phyloP scores from a whole-genome alignment of 768 basidiomycete species.

The Boletus patriciae region DNA sequence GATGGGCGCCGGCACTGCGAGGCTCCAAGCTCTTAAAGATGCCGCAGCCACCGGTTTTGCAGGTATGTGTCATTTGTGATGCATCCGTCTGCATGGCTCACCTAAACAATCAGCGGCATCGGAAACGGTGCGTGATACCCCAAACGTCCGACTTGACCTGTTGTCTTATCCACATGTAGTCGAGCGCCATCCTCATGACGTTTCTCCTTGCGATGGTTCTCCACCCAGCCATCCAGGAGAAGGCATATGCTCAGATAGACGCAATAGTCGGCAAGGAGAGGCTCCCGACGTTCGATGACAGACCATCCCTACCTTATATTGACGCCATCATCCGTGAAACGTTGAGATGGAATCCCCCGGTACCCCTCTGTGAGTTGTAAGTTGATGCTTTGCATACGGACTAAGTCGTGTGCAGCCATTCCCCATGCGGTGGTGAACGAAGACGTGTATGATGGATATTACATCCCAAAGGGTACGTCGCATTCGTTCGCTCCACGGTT shows the following conservation, averaged over 20 bases:
- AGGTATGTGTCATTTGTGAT: background rate
- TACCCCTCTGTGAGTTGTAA: slow-evolving; percentile 17
- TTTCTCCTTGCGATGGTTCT: slow-evolving; percentile 20
- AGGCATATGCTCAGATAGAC: slow-evolving; percentile 17
- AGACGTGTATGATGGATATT: slow-evolving; percentile 21
- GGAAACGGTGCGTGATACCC: slow-evolving; percentile 12
- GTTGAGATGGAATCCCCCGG: slow-evolving; percentile 16
- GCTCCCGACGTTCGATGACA: slow-evolving; percentile 20
- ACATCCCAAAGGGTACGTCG: slow-evolving; percentile 6
- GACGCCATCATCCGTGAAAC: slow-evolving; percentile 39
- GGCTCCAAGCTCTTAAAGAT: slow-evolving; percentile 13
- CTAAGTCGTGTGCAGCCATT: slow-evolving; percentile 13
- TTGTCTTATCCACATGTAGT: slow-evolving; percentile 5
- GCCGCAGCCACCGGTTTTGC: slow-evolving; percentile 18
- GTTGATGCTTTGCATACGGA: background rate
- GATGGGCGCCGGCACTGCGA: background rate
- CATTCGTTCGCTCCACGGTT: background rate
- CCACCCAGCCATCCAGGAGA: slow-evolving; percentile 20
- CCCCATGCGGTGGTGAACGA: slow-evolving; percentile 11
- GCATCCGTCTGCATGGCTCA: background rate
- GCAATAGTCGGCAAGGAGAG: slow-evolving; percentile 20
- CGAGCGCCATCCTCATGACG: slow-evolving; percentile 1
- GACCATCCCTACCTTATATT: slow-evolving; percentile 35
- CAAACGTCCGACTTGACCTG: background rate
- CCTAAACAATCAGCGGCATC: slow-evolving; percentile 8